These are phyloP conservation scores for Platanus orientalis DNA, from an alignment of 164 flowering plant species.

Conservation along the genomic window DNA sequence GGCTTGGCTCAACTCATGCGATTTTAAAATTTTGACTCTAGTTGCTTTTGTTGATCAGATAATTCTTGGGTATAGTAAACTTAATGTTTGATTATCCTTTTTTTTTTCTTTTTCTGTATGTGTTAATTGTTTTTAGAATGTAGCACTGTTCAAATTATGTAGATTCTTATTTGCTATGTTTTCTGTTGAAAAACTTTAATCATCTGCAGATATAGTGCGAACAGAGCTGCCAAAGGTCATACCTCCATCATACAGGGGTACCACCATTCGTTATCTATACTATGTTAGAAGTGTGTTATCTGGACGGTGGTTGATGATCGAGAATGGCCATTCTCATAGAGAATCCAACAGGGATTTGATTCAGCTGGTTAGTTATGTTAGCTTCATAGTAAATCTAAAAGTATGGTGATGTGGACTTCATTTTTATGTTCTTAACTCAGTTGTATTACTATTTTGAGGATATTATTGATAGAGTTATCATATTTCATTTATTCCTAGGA, in stretches of 20 bases:
- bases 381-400: not conserved
- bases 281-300: conserved; percentile 53
- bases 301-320: conserved; percentile 60
- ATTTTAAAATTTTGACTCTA: too few species aligned
- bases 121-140: too few species aligned
- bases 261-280: conserved; percentile 83
- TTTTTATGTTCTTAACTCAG: too few species aligned
- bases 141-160: not conserved
- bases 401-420: not conserved
- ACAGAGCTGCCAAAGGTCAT: conserved; percentile 57
- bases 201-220: conserved; percentile 61
- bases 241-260: conserved; percentile 91
- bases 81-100: too few species aligned
- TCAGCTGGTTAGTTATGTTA: conserved; percentile 54
- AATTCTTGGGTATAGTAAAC: too few species aligned
- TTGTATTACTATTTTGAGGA: too few species aligned
- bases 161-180: not conserved
- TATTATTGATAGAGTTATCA: too few species aligned
- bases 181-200: not conserved
- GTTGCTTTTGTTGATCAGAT: too few species aligned
- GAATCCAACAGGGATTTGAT: conserved; percentile 42
- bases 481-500: too few species aligned
- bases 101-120: too few species aligned
- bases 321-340: conserved; percentile 48
- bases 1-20: too few species aligned